A percentile compares a stretch with the other conserved stretches of the same genome.
Evolutionary conservation across 2,329 filamentous ascomycete species (phyloP).

Genomic region (Fusarium begoniae): DNA sequence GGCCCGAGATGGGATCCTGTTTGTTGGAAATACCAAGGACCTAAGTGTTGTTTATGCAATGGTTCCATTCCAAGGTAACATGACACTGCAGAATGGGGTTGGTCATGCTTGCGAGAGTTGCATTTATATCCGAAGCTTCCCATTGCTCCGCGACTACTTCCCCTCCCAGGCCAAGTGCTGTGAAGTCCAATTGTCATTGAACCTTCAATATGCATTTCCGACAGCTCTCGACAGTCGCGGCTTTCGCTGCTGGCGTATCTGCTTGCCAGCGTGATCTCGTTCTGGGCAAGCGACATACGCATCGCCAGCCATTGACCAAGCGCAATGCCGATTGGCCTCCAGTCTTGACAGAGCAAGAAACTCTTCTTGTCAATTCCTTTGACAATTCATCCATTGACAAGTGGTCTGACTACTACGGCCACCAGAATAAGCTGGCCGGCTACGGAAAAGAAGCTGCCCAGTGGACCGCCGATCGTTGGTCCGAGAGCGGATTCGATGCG

Average conservation of each 20-base stretch:
- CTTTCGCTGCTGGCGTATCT: slow-evolving; percentile 34
- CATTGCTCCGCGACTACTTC: neutral
- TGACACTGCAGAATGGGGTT: slow-evolving; percentile 2
- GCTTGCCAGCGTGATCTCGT: slow-evolving; percentile 46
- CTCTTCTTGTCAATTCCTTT: slow-evolving; percentile 48
- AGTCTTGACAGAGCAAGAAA: slow-evolving; percentile 47
- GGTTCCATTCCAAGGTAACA: slow-evolving; percentile 33
- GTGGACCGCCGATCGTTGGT: slow-evolving; percentile 52
- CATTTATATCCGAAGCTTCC: slow-evolving; percentile 33
- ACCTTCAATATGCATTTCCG: slow-evolving; percentile 25
- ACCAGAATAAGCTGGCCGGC: slow-evolving; percentile 51
- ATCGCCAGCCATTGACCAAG: slow-evolving; percentile 45
- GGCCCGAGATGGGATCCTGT: slow-evolving; percentile 3
- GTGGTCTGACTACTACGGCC: slow-evolving; percentile 53
- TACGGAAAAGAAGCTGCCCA: slow-evolving; percentile 49
- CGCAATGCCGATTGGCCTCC: slow-evolving; percentile 50
- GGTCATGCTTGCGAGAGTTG: neutral
- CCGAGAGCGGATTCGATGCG: slow-evolving; percentile 47
- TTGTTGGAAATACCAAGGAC: slow-evolving; percentile 14
- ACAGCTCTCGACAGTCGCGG: slow-evolving; percentile 29
- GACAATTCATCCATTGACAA: slow-evolving; percentile 50
- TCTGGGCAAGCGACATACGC: slow-evolving; percentile 42
- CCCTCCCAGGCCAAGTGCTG: neutral
- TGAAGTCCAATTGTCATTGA: neutral
- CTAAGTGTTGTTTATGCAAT: neutral